Percentiles rank a stretch among this genome's conserved stretches.
These are phyloP conservation scores for Carpinus viminea DNA, from an alignment of 306 rosid species.

Conservation along the genomic window DNA sequence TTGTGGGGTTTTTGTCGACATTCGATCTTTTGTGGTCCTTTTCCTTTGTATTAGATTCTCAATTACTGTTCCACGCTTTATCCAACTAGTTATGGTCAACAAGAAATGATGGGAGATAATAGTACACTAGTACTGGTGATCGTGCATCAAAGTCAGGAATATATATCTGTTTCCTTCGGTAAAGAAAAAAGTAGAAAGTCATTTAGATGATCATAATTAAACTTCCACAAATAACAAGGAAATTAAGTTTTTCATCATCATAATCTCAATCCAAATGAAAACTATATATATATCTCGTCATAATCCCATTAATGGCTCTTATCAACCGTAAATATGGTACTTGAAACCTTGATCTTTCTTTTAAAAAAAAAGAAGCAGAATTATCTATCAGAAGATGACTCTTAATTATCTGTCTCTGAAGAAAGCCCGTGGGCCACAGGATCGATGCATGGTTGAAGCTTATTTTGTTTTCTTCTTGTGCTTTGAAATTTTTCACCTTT, in stretches of 20 bases:
- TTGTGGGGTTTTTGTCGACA: not conserved
- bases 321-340: too few species aligned
- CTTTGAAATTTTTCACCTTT: too few species aligned
- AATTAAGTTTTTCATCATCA: too few species aligned
- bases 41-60: slow-evolving; percentile 37
- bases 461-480: too few species aligned
- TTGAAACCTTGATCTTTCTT: too few species aligned
- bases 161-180: not conserved
- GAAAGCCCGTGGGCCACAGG: too few species aligned
- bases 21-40: slow-evolving; percentile 15
- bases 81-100: slow-evolving; percentile 30
- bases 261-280: not conserved
- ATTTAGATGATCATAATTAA: slow-evolving; percentile 1
- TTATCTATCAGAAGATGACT: too few species aligned
- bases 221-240: not conserved
- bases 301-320: too few species aligned
- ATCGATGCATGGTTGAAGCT: too few species aligned
- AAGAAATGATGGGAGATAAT: slow-evolving; percentile 30
- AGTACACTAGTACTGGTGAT: not conserved
- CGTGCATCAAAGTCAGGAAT: slow-evolving; percentile 29
- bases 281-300: too few species aligned
- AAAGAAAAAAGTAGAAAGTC: slow-evolving; percentile 28
- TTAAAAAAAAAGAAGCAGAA: too few species aligned
- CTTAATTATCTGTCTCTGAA: too few species aligned
- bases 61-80: slow-evolving; percentile 28